These are phyloP conservation scores for Coemansia aciculifera DNA, from an alignment of 192 early-diverging fungal species.

Conservation along the genomic window DNA sequence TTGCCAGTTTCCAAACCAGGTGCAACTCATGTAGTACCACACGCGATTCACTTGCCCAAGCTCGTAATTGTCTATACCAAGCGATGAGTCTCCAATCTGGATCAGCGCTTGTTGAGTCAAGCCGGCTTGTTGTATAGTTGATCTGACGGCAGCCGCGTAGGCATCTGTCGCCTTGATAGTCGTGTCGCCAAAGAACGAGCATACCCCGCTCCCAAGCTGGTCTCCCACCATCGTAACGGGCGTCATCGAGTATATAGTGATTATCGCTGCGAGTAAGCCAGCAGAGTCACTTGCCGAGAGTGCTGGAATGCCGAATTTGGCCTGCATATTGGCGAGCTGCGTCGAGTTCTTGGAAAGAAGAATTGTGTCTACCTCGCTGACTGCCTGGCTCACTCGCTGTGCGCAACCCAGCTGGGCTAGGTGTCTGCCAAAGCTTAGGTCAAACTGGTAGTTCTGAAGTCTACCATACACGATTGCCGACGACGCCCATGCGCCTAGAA, in stretches of 20 bases:
- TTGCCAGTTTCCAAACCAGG: constrained; percentile 68
- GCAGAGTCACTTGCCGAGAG: constrained; percentile 35
- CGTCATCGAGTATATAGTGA: constrained; percentile 22
- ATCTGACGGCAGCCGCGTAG: constrained; percentile 29
- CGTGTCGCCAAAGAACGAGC: constrained; percentile 22
- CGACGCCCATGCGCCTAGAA: constrained; percentile 65
- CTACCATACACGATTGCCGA: constrained; percentile 68
- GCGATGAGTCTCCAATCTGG: constrained; percentile 37
- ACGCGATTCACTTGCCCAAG: constrained; percentile 38
- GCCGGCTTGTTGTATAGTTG: constrained; percentile 17
- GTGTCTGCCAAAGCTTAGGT: constrained; percentile 46
- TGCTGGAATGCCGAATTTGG: constrained; percentile 27
- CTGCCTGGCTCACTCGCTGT: constrained; percentile 25
- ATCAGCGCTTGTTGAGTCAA: constrained; percentile 27
- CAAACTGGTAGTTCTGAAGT: constrained; percentile 63
- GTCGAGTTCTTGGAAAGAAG: constrained; percentile 18
- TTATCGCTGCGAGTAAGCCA: constrained; percentile 27
- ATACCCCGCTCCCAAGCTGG: constrained; percentile 20
- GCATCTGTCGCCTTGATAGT: constrained; percentile 17
- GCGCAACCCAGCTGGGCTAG: constrained; percentile 39
- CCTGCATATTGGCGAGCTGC: constrained; percentile 17
- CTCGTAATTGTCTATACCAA: constrained; percentile 32
- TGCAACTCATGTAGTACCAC: constrained; percentile 67
- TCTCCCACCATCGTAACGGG: constrained; percentile 13
- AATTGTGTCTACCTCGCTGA: constrained; percentile 49